Conservation (phyloP, 2,329 filamentous ascomycete species). For the Aureobasidium sp. region DNA sequence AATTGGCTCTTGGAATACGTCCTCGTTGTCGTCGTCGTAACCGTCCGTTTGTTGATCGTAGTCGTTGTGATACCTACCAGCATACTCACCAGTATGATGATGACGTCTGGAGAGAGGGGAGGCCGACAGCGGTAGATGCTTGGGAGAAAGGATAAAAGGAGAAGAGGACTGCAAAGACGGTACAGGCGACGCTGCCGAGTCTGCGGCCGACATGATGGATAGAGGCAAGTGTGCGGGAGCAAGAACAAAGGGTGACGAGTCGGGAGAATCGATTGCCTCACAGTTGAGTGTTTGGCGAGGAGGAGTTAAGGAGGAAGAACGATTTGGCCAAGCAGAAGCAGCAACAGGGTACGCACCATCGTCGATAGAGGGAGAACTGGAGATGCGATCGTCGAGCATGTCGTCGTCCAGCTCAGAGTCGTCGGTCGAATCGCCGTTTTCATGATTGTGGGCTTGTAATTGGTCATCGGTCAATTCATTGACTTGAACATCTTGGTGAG, state of each 20-base stretch:
- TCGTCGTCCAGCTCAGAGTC: slow-evolving; percentile 71
- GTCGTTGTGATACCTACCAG: slow-evolving; percentile 10
- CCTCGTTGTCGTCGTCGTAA: background rate
- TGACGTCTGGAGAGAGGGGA: slow-evolving; percentile 4
- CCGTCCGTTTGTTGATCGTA: slow-evolving; percentile 11
- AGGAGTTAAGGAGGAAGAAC: slow-evolving; percentile 34
- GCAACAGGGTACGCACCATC: slow-evolving; percentile 72
- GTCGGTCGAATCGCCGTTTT: slow-evolving; percentile 46
- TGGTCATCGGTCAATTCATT: slow-evolving; percentile 54
- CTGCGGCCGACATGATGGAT: background rate
- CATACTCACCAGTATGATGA: slow-evolving; percentile 38
- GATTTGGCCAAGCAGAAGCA: slow-evolving; percentile 28
- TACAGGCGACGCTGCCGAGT: slow-evolving; percentile 8
- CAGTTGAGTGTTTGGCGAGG: slow-evolving; percentile 26
- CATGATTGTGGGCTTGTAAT: slow-evolving; percentile 19
- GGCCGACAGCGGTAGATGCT: slow-evolving; percentile 25
- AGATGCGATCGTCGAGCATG: slow-evolving; percentile 90
- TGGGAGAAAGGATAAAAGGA: slow-evolving; percentile 32
- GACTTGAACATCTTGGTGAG: slow-evolving; percentile 17
- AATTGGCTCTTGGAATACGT: background rate
- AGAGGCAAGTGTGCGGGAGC: slow-evolving; percentile 26
- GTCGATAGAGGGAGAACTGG: slow-evolving; percentile 96
- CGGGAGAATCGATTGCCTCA: slow-evolving; percentile 21
- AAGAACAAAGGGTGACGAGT: slow-evolving; percentile 35
- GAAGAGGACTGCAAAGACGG: slow-evolving; percentile 27